phyloP scores from a whole-genome alignment of 2,329 filamentous ascomycete genomes.

The Xylaria sp. region DNA sequence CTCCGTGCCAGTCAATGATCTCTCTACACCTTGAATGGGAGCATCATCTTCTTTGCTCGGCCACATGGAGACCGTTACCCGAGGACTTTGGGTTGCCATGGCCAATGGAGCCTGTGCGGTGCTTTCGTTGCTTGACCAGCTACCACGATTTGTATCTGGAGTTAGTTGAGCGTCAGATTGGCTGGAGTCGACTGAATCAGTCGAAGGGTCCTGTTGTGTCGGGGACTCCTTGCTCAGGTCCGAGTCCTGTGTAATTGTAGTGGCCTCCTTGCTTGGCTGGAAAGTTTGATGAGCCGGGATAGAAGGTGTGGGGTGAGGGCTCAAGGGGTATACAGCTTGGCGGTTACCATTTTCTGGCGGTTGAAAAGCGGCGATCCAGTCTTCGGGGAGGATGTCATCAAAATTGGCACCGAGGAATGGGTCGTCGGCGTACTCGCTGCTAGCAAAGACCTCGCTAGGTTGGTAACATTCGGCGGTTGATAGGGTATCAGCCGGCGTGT shows the following conservation, averaged over 20 bases:
- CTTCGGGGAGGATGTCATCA: constrained; percentile 47
- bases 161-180: constrained; percentile 57
- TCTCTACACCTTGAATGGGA: constrained; percentile 55
- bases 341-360: constrained; percentile 32
- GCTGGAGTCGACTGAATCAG: constrained; percentile 48
- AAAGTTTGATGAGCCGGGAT: constrained; percentile 58
- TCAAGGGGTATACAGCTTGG: constrained; percentile 56
- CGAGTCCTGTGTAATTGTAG: constrained; percentile 41
- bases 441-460: constrained; percentile 56
- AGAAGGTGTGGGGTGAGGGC: constrained; percentile 63
- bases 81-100: constrained; percentile 63
- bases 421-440: constrained; percentile 59
- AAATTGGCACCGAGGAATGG: constrained; percentile 65
- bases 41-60: constrained; percentile 56
- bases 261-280: constrained; percentile 16
- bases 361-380: constrained; percentile 29
- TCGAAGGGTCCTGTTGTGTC: constrained; percentile 53
- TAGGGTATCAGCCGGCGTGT: constrained; percentile 63
- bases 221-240: constrained; percentile 58
- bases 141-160: constrained; percentile 61
- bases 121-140: constrained; percentile 63
- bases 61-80: constrained; percentile 68
- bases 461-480: constrained; percentile 61
- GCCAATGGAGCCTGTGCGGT: constrained; percentile 53
- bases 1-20: constrained; percentile 51